phyloP scores from a whole-genome alignment of 1,284 basidiomycete genomes.

The Stereum hirsutum region DNA sequence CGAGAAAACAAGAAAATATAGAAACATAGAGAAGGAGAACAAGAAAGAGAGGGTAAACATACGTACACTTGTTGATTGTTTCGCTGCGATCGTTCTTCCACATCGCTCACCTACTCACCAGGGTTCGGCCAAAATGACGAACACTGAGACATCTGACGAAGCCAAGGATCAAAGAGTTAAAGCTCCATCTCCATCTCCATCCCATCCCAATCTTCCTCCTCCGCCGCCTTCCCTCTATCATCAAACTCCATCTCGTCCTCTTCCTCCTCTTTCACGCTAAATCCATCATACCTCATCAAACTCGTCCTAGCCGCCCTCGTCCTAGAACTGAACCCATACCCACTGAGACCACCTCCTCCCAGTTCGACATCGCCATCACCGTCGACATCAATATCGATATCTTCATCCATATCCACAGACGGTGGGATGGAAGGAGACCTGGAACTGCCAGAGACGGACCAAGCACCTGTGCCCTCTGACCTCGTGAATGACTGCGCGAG shows the following conservation, averaged over 20 bases:
- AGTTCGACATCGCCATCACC: constrained; percentile 7
- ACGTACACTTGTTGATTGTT: no score
- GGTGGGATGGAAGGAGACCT: constrained; percentile 28
- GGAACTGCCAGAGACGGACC: constrained; percentile 36
- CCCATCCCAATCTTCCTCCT: constrained; percentile 39
- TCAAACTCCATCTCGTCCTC: constrained; percentile 4
- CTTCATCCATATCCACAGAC: constrained; percentile 24
- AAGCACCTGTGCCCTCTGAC: constrained; percentile 24
- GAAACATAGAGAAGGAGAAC: no score
- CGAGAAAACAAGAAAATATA: no score
- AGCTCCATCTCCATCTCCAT: constrained; percentile 61
- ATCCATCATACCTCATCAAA: constrained; percentile 14
- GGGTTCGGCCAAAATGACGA: no score
- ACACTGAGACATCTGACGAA: no score
- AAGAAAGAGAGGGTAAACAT: no score
- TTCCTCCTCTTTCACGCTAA: constrained; percentile 19
- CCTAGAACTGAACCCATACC: constrained; percentile 19
- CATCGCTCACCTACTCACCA: no score
- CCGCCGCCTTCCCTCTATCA: neutral
- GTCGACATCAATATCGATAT: constrained; percentile 25
- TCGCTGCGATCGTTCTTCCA: no score
- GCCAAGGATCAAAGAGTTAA: no score
- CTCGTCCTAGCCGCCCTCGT: constrained; percentile 14
- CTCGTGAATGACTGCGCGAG: constrained; percentile 5
- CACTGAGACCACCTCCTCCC: constrained; percentile 6